Percentiles rank a stretch among this genome's conserved stretches.
phyloP scores from a whole-genome alignment of 495 filamentous ascomycete genomes.

The Cladorrhinum samala region DNA sequence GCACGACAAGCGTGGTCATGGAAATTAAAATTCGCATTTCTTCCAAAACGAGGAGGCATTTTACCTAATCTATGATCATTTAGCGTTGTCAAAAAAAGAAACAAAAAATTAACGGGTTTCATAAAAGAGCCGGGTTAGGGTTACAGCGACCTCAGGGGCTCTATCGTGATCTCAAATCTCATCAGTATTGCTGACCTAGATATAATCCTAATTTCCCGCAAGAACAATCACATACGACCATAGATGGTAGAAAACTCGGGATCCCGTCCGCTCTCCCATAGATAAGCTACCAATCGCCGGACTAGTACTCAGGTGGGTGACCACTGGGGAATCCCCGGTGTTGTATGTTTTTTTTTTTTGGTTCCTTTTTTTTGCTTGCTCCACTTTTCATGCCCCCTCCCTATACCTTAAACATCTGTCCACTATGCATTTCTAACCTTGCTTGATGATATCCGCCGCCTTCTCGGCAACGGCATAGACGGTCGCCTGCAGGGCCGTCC shows the following conservation, averaged over 20 bases:
- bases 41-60: too few species aligned
- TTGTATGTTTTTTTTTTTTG: constrained; percentile 35
- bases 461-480: constrained; percentile 39
- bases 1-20: too few species aligned
- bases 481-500: constrained; percentile 29
- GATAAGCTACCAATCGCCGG: constrained; percentile 31
- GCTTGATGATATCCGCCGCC: constrained; percentile 21
- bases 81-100: too few species aligned
- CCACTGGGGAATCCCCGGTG: constrained; percentile 35
- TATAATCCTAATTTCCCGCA: background rate
- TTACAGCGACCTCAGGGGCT: too few species aligned
- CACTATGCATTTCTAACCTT: background rate
- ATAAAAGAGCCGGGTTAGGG: too few species aligned
- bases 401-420: background rate
- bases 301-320: constrained; percentile 41
- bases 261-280: constrained; percentile 50
- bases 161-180: background rate
- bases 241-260: constrained; percentile 28
- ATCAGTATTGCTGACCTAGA: too few species aligned
- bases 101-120: too few species aligned
- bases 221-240: background rate
- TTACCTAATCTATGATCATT: too few species aligned
- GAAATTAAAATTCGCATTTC: too few species aligned
- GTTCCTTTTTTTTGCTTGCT: background rate
- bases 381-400: background rate